Percentiles rank a stretch among this genome's conserved stretches.
Evolutionary conservation across 495 filamentous ascomycete species (phyloP).

Genomic region (Tuber melanosporum): DNA sequence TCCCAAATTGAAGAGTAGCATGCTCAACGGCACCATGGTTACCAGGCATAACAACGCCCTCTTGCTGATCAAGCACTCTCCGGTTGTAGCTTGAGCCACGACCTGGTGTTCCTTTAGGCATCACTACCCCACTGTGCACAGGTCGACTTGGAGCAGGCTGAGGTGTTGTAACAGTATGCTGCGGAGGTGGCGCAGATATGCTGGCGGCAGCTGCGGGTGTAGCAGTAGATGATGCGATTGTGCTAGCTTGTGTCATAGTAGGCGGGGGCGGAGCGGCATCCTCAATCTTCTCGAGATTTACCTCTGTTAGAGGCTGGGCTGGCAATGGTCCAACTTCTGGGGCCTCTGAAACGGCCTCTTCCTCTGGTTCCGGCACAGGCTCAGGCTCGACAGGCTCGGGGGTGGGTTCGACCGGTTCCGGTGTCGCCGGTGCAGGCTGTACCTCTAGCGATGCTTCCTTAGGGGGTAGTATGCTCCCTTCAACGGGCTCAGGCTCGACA

Average conservation of each 20-base stretch:
- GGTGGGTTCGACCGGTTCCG: slow-evolving; percentile 22
- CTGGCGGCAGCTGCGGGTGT: slow-evolving; percentile 51
- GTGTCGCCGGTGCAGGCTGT: slow-evolving; percentile 19
- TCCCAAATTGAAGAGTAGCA: slow-evolving; percentile 93
- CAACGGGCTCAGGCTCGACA: slow-evolving; percentile 29
- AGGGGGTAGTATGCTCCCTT: slow-evolving; percentile 26
- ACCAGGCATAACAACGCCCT: slow-evolving; percentile 97
- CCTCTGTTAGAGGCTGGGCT: slow-evolving; percentile 60
- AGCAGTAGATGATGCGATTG: slow-evolving; percentile 75
- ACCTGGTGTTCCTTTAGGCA: slow-evolving; percentile 43
- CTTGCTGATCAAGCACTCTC: slow-evolving; percentile 84
- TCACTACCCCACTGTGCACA: slow-evolving; percentile 58
- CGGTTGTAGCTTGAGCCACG: slow-evolving; percentile 62
- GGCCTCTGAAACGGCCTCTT: slow-evolving; percentile 15
- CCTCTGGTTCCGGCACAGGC: slow-evolving; percentile 20
- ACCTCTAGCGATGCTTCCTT: slow-evolving; percentile 23
- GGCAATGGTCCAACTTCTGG: slow-evolving; percentile 34
- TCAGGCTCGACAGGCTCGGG: slow-evolving; percentile 31
- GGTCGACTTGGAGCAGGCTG: slow-evolving; percentile 44
- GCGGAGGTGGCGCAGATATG: slow-evolving; percentile 51
- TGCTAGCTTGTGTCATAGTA: slow-evolving; percentile 84
- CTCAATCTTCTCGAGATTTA: slow-evolving; percentile 81
- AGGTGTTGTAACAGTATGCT: slow-evolving; percentile 54
- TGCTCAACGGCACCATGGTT: slow-evolving; percentile 84
- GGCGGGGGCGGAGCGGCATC: slow-evolving; percentile 68